Evolutionary conservation across 2,329 filamentous ascomycete species (phyloP).

Genomic region (Huntiella moniliformis): DNA sequence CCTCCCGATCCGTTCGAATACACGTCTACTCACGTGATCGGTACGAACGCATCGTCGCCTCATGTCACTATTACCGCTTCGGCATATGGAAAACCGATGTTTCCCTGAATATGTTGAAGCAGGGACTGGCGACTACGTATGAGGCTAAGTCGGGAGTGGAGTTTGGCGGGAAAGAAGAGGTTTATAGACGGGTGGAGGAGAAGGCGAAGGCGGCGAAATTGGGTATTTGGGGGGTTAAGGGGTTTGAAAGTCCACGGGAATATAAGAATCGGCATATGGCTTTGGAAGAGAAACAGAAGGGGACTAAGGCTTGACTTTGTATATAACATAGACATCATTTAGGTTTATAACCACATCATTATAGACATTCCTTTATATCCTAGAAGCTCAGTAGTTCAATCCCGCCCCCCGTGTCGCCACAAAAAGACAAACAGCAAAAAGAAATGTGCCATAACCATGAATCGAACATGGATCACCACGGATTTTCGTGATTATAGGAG

Average conservation of each 20-base stretch:
- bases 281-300: not conserved
- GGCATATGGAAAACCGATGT: slow-evolving; percentile 59
- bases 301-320: not conserved
- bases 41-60: slow-evolving; percentile 78
- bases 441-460: slow-evolving; percentile 9
- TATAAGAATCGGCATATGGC: slow-evolving; percentile 44
- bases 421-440: not conserved
- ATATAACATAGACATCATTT: too few relatives aligned
- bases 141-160: slow-evolving; percentile 81
- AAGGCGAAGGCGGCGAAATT: slow-evolving; percentile 43
- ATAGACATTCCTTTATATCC: too few relatives aligned
- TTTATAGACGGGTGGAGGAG: slow-evolving; percentile 48
- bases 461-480: slow-evolving; percentile 11
- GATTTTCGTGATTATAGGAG: not conserved
- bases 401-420: too few relatives aligned
- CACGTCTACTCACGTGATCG: slow-evolving; percentile 74
- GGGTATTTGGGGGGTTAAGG: slow-evolving; percentile 59
- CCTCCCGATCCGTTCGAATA: slow-evolving; percentile 57
- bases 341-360: too few relatives aligned
- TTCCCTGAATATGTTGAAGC: slow-evolving; percentile 72
- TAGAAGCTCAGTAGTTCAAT: too few relatives aligned
- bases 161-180: slow-evolving; percentile 52
- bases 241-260: slow-evolving; percentile 66
- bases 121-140: slow-evolving; percentile 75
- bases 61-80: slow-evolving; percentile 54